Conservation (phyloP, 1,139 yeast species). For the Pichia sp. region DNA sequence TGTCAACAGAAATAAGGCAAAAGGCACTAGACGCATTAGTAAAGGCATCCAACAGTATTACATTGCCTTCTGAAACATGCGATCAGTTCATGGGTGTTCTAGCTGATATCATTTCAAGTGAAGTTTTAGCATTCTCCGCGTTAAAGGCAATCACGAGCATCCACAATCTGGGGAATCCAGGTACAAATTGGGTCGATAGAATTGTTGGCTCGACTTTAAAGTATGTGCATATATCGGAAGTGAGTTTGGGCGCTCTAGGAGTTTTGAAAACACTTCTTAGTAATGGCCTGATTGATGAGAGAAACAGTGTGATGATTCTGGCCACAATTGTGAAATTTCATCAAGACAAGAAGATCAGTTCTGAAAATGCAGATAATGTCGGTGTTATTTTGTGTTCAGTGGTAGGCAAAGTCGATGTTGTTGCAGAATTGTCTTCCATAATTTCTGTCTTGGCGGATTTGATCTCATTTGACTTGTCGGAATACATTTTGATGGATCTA, state of each 20-base stretch:
- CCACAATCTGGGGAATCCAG: constrained; percentile 10
- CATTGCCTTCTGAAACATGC: constrained; percentile 6
- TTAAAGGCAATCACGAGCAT: too few species aligned
- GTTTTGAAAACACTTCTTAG: constrained; percentile 12
- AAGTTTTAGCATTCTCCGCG: constrained; percentile 7
- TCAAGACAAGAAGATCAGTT: constrained; percentile 11
- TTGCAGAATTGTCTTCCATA: constrained; percentile 6
- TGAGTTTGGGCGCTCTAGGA: constrained; percentile 15
- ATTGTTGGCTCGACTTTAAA: constrained; percentile 15
- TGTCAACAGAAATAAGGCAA: constrained; percentile 47
- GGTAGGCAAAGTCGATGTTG: constrained; percentile 3
- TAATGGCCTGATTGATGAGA: constrained; percentile 7
- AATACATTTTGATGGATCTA: constrained; percentile 16
- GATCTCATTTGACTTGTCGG: constrained; percentile 10
- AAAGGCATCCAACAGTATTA: constrained; percentile 23
- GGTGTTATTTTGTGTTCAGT: constrained; percentile 2
- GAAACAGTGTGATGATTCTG: constrained; percentile 6
- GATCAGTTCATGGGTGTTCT: constrained; percentile 15
- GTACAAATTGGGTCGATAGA: constrained; percentile 16
- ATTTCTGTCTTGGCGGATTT: constrained; percentile 9
- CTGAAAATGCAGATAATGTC: constrained; percentile 7
- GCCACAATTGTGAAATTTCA: constrained; percentile 7
- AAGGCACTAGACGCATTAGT: constrained; percentile 36
- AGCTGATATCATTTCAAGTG: constrained; percentile 7
- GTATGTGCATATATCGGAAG: constrained; percentile 17